Percentiles rank a stretch among this genome's conserved stretches.
Conservation (phyloP, 805 yeast genomes). For the Komagataella ulmi region DNA sequence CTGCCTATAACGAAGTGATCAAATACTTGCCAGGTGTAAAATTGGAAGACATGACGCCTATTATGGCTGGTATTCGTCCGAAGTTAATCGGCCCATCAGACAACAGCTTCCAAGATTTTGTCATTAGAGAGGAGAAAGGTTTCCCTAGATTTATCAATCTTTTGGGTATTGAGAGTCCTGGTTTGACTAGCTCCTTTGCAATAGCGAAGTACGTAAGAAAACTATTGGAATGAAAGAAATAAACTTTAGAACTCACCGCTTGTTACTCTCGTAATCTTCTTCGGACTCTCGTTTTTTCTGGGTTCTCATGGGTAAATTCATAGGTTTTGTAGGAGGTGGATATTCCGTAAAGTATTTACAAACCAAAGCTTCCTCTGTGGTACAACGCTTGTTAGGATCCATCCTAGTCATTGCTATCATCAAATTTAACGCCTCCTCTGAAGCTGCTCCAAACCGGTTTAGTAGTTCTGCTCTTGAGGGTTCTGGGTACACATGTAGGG, state of each 20-base stretch:
- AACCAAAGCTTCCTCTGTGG: constrained; percentile 46
- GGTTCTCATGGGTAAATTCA: constrained; percentile 36
- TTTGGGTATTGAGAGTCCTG: constrained; percentile 84
- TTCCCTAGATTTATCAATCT: constrained; percentile 70
- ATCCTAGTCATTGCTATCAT: constrained; percentile 59
- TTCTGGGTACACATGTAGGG: constrained; percentile 64
- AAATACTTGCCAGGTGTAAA: constrained; percentile 53
- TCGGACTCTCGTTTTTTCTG: constrained; percentile 6
- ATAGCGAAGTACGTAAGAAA: constrained; percentile 59
- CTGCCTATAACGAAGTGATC: constrained; percentile 44
- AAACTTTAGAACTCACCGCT: background rate
- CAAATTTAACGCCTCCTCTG: constrained; percentile 68
- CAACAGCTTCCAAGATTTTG: constrained; percentile 53
- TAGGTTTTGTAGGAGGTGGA: constrained; percentile 66
- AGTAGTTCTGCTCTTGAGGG: constrained; percentile 74
- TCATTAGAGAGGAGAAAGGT: constrained; percentile 56
- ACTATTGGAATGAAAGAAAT: constrained; percentile 10
- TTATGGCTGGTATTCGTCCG: constrained; percentile 79
- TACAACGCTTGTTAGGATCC: constrained; percentile 68
- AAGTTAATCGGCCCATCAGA: constrained; percentile 39
- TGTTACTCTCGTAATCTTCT: constrained; percentile 7
- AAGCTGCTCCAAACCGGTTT: constrained; percentile 81
- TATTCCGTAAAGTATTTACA: constrained; percentile 58
- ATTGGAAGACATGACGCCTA: constrained; percentile 38
- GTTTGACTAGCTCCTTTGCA: constrained; percentile 72